Base-by-base conservation (phyloP, 495 filamentous ascomycete species). In the Podospora australis region DNA sequence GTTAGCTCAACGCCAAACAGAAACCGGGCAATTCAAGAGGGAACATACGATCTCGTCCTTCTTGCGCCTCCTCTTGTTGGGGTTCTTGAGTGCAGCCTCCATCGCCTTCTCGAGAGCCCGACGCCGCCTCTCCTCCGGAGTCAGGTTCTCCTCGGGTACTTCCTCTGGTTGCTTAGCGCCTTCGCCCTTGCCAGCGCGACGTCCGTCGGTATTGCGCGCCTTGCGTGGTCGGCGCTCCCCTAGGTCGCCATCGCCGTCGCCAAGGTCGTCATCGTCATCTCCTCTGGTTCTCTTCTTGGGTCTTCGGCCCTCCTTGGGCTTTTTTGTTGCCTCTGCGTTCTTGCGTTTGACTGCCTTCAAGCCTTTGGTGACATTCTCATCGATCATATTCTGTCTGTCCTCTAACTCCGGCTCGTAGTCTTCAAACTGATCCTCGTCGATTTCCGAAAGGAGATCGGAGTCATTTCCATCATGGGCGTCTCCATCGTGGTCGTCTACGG, bases 351-450 rank as follows among this genome's bases (percentile, higher is more conserved):
- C 78, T 4, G 77, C 73, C 52, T 78, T 80, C 29, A 94, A 63
- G 17, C 82, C 85, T 41, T 70, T 71, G 46, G 92, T 76, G 29
- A 88, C 88, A 41, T 87, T 86, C 53, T 94, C 88, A 57, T 97
- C 94, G 49, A 97, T 87, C 14, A 86, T 83, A 8, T 83, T 43
- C 40, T 43, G 83, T 25, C 83, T 79, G 52, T 90, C 87, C 44
- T 91, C 85, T 56, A 90, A 80, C 46, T 75, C 78, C 0, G 85
- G 86, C 58, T 96, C 88, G 67, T 95, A 96, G 55, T 95, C 82
- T 38, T 74, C 86, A 66, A 99, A 96, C 63, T 94, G 83, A 38
- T 84, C 85, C 62, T 97, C 92, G 65, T 97, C 94, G 56, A 98
- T 84, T 64, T 98, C 92, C 8, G 90, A 96, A 13, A 95, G 79